phyloP scores from a whole-genome alignment of 2,329 filamentous ascomycete genomes.

The Penicillium polonicum region DNA sequence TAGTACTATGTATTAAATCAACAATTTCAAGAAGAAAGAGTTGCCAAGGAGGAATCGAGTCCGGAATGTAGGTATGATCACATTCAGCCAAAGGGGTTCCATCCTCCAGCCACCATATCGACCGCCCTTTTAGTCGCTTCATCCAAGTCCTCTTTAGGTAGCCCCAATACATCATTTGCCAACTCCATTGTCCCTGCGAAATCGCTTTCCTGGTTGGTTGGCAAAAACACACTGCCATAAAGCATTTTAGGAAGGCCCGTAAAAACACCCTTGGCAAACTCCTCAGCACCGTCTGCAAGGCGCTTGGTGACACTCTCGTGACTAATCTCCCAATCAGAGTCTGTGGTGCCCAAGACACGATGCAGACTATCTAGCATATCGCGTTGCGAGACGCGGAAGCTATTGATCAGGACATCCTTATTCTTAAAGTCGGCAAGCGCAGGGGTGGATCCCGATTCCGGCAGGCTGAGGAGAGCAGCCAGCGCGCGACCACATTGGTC shows the following conservation, averaged over 20 bases:
- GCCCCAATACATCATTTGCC: constrained; percentile 8
- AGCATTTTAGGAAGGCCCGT: constrained; percentile 11
- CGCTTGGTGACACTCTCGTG: constrained; percentile 14
- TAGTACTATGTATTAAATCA: background rate
- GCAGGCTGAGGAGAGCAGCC: constrained; percentile 51
- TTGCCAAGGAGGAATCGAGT: background rate
- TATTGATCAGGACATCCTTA: constrained; percentile 51
- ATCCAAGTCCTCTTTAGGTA: constrained; percentile 16
- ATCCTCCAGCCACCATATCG: constrained; percentile 16
- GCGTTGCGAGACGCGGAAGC: constrained; percentile 59
- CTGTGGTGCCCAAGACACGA: constrained; percentile 55
- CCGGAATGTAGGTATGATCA: background rate
- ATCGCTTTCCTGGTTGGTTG: constrained; percentile 4
- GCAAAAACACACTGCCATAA: constrained; percentile 10
- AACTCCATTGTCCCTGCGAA: constrained; percentile 5
- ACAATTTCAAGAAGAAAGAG: background rate
- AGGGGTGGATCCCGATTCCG: constrained; percentile 41
- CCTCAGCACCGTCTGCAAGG: constrained; percentile 11
- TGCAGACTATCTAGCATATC: constrained; percentile 63
- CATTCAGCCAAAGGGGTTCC: constrained; percentile 11
- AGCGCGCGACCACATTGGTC: constrained; percentile 55
- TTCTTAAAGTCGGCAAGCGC: constrained; percentile 36
- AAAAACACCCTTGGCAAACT: constrained; percentile 3
- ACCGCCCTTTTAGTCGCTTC: constrained; percentile 17
- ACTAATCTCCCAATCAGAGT: constrained; percentile 55